Evolutionary conservation across 2,329 filamentous ascomycete genomes (phyloP).

Genomic region (Aureobasidium vineae): DNA sequence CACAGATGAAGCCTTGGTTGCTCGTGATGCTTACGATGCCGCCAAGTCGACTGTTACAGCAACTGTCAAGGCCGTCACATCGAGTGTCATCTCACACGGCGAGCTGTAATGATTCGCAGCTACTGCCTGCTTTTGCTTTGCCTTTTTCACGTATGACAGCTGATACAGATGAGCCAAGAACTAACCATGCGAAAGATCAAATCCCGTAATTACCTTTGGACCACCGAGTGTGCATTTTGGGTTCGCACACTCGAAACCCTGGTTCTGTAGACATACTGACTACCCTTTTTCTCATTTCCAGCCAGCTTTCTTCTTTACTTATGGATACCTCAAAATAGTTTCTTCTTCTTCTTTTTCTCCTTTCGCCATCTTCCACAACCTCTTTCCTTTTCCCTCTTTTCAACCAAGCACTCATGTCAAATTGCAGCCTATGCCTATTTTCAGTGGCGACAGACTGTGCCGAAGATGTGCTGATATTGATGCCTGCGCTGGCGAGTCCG

Average conservation of each 20-base stretch:
- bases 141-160: conserved; percentile 14
- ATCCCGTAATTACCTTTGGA: conserved; percentile 7
- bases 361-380: not conserved
- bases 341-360: not conserved
- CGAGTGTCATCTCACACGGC: conserved; percentile 31
- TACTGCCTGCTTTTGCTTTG: conserved; percentile 7
- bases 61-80: conserved; percentile 24
- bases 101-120: conserved; percentile 32
- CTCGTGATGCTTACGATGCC: conserved; percentile 14
- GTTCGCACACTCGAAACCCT: not conserved
- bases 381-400: not conserved
- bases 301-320: conserved; percentile 26
- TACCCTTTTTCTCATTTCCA: conserved; percentile 5
- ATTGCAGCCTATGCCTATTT: conserved; percentile 82
- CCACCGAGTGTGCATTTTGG: conserved; percentile 7
- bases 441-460: conserved; percentile 85
- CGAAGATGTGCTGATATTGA: conserved; percentile 92
- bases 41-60: conserved; percentile 17
- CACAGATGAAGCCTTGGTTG: conserved; percentile 28
- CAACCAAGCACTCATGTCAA: conserved; percentile 92
- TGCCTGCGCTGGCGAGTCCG: conserved; percentile 32
- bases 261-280: conserved; percentile 22
- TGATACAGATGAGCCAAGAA: conserved; percentile 16
- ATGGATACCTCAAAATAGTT: conserved; percentile 20
- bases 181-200: conserved; percentile 14